Evolutionary conservation across 2,329 filamentous ascomycete species (phyloP).

Genomic region (Sporothrix curviconia): DNA sequence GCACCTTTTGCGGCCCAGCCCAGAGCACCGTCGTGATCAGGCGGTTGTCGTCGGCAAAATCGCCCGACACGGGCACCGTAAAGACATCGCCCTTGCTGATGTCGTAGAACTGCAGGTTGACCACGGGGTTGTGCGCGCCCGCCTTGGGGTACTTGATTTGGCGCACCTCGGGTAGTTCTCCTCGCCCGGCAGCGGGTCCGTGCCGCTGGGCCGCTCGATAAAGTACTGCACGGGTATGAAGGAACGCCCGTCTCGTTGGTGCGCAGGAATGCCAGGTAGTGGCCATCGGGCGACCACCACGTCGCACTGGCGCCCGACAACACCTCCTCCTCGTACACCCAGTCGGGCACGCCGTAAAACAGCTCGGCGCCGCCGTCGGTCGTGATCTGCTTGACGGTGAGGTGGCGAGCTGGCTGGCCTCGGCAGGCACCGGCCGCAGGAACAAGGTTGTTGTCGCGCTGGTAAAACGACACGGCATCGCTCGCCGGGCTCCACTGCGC

Average conservation of each 20-base stretch:
- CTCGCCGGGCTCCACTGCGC: conserved; percentile 86
- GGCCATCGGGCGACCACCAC: conserved; percentile 91
- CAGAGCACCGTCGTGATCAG: conserved; percentile 91
- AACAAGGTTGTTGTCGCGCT: conserved; percentile 89
- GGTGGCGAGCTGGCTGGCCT: conserved; percentile 27
- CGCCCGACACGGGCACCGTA: conserved; percentile 66
- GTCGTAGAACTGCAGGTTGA: conserved; percentile 85
- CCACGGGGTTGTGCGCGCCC: conserved; percentile 85
- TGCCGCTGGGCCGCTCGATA: conserved; percentile 75
- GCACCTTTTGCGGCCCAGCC: conserved; percentile 68
- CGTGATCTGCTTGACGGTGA: conserved; percentile 64
- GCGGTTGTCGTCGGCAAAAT: conserved; percentile 73
- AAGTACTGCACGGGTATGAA: conserved; percentile 90
- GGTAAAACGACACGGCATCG: conserved; percentile 81
- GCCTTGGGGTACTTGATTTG: conserved; percentile 97
- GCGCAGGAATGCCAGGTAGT: conserved; percentile 82
- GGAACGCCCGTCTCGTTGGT: conserved; percentile 92
- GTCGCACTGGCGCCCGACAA: conserved; percentile 74
- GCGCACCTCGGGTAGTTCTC: conserved; percentile 82
- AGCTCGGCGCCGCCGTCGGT: conserved; percentile 78
- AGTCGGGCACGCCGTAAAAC: conserved; percentile 95
- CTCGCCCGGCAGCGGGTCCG: conserved; percentile 58
- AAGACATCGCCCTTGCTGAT: conserved; percentile 71
- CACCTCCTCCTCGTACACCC: conserved; percentile 89
- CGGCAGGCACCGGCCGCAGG: conserved; percentile 52